phyloP scores from a whole-genome alignment of 768 basidiomycete genomes.

The Psilocybe sp. region DNA sequence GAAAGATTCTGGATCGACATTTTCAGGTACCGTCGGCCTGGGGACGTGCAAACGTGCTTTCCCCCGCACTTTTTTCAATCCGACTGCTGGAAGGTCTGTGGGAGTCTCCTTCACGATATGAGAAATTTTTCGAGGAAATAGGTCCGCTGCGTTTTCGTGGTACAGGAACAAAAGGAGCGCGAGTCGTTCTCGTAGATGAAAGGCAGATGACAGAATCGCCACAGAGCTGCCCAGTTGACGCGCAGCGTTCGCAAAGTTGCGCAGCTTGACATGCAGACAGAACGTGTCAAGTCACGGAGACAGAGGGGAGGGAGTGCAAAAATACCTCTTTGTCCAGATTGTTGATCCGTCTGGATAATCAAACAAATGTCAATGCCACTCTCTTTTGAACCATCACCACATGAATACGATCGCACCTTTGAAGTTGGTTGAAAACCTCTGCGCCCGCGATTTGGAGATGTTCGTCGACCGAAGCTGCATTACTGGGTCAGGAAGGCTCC shows the following conservation, averaged over 20 bases:
- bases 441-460: conserved; percentile 67
- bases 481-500: not conserved
- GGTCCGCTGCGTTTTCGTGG: conserved; percentile 70
- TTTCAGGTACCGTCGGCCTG: conserved; percentile 51
- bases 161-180: conserved; percentile 69
- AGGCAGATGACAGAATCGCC: conserved; percentile 72
- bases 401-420: conserved; percentile 40
- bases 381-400: not conserved
- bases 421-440: conserved; percentile 60
- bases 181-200: conserved; percentile 66
- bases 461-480: conserved; percentile 61
- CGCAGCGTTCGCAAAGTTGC: conserved; percentile 74
- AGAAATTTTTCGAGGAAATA: conserved; percentile 67
- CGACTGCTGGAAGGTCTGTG: conserved; percentile 25
- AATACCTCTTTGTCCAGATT: conserved; percentile 64
- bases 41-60: conserved; percentile 48
- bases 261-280: conserved; percentile 39
- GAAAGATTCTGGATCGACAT: conserved; percentile 62
- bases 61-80: conserved; percentile 27
- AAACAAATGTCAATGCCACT: conserved; percentile 2
- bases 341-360: conserved; percentile 45
- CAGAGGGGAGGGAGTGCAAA: not conserved
- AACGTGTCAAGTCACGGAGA: not conserved
- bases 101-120: conserved; percentile 37
- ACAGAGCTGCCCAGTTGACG: conserved; percentile 77